phyloP scores from a whole-genome alignment of 148 eudicot species.

The Silene conica region DNA sequence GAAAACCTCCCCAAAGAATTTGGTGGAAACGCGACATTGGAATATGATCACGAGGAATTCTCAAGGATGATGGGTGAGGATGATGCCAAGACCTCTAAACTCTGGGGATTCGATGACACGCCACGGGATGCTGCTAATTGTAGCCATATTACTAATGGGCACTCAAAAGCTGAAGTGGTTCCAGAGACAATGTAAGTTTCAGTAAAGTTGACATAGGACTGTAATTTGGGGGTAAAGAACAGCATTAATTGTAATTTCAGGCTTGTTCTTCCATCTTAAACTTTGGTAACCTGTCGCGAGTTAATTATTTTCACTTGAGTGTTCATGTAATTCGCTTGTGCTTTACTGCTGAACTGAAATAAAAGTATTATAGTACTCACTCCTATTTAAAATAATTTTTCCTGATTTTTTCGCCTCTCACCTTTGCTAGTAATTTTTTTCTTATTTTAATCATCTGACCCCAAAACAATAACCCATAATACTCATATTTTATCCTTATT shows the following conservation, averaged over 20 bases:
- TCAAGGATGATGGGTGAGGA: slow-evolving; percentile 69
- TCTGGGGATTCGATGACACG: slow-evolving; percentile 56
- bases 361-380: not conserved
- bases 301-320: not conserved
- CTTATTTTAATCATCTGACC: too few species aligned
- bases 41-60: slow-evolving; percentile 80
- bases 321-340: not conserved
- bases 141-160: slow-evolving; percentile 14
- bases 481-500: too few species aligned
- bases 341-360: not conserved
- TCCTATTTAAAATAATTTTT: too few species aligned
- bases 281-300: not conserved
- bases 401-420: too few species aligned
- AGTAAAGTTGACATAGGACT: not conserved
- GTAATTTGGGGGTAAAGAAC: not conserved
- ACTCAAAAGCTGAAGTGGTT: slow-evolving; percentile 34
- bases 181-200: slow-evolving; percentile 27
- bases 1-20: slow-evolving; percentile 82
- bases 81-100: slow-evolving; percentile 56
- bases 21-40: slow-evolving; percentile 70
- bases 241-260: not conserved
- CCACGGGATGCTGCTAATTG: slow-evolving; percentile 20
- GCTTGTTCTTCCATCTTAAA: not conserved
- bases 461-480: too few species aligned
- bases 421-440: too few species aligned